Evolutionary conservation across 148 eudicot species (phyloP).

Genomic region (Linanthus parryae): DNA sequence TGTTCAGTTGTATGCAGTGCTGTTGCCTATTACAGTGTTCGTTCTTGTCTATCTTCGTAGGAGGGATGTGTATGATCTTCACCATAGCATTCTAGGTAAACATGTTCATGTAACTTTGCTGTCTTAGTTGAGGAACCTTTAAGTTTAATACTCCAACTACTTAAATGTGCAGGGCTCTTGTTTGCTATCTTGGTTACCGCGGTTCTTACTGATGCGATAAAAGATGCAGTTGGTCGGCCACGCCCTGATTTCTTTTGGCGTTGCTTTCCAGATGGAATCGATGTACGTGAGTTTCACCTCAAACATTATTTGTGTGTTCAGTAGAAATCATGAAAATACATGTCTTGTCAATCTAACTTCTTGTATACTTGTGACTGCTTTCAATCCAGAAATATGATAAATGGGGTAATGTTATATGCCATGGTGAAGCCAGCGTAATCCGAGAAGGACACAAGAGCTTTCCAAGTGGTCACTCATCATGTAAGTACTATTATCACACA

Average conservation of each 20-base stretch:
- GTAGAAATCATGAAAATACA: no score
- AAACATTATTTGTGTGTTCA: neutral
- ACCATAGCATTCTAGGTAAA: constrained; percentile 62
- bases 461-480: constrained; percentile 92
- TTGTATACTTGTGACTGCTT: no score
- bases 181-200: constrained; percentile 60
- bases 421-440: constrained; percentile 40
- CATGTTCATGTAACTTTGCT: neutral
- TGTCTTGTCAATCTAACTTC: no score
- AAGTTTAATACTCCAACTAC: neutral
- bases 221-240: constrained; percentile 89
- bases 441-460: constrained; percentile 95
- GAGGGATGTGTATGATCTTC: constrained; percentile 69
- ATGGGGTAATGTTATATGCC: constrained; percentile 44
- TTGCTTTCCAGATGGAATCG: constrained; percentile 83
- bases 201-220: constrained; percentile 81
- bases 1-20: constrained; percentile 41
- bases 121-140: neutral
- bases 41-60: constrained; percentile 40
- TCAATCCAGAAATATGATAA: constrained; percentile 28
- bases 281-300: constrained; percentile 24
- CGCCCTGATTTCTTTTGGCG: constrained; percentile 96
- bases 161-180: constrained; percentile 45
- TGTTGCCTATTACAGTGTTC: constrained; percentile 52
- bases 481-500: constrained; percentile 27